Evolutionary conservation across 2,329 filamentous ascomycete species (phyloP), one percentile per base, ranked within the genome.

Genomic region (Tolypocladium inflatum): DNA sequence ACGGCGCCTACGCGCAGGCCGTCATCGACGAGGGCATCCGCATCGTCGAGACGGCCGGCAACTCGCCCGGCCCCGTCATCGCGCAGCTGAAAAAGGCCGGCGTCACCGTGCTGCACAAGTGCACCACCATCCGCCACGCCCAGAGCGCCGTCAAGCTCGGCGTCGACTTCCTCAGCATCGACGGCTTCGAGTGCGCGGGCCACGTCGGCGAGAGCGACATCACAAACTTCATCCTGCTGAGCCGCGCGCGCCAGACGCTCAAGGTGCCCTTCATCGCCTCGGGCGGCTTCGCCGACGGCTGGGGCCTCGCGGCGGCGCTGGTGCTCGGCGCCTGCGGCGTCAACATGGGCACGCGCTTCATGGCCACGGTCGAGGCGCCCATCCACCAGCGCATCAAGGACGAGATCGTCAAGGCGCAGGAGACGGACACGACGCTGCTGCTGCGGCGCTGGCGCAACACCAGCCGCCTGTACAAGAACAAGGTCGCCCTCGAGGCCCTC

Each of bases 331-430:
- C 94, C 0, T 90, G 90, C 71, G 94, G 94, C 62, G 87, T 97
- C 76, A 99, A 99, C 76, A 99, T 99, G 94, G 94, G 94, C 59
- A 99, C 94, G 11, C 81, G 94, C 48, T 99, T 97, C 78, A 95
- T 99, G 90, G 93, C 89, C 77, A 97, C 94, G 0, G 80, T 93
- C 51, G 94, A 97, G 75, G 87, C 92, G 19, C 94, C 94, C 1
- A 89, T 99, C 63, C 94, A 99, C 76, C 72, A 84, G 54, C 96
- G 96, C 65, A 91, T 99, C 78, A 99, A 99, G 81, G 81, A 95
- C 73, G 81, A 89, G 64, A 99, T 99, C 68, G 91, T 97, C 55
- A 81, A 85, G 57, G 89, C 92, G 1, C 81, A 91, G 62, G 94
- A 99, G 80, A 91, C 89, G 26, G 91, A 97, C 73, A 99, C 94